A percentile compares a stretch with the other conserved stretches of the same genome.
These are phyloP conservation scores for Curvularia verruculosa DNA, from an alignment of 2,329 filamentous ascomycete genomes.

Conservation along the genomic window DNA sequence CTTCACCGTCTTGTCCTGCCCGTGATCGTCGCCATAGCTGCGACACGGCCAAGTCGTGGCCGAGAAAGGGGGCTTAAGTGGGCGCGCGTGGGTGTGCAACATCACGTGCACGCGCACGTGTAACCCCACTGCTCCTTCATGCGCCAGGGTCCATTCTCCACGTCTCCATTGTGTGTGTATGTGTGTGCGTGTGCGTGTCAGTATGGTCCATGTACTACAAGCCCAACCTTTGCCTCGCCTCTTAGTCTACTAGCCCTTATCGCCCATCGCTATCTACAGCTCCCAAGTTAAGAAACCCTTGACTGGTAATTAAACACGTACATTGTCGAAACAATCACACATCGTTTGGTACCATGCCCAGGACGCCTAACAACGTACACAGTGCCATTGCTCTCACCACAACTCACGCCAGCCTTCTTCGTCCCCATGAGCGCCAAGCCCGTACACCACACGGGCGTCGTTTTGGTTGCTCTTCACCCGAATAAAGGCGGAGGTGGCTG, in stretches of 20 bases:
- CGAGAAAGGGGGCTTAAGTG: constrained; percentile 1
- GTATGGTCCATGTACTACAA: not conserved
- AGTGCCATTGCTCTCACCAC: not conserved
- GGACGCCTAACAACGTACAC: not conserved
- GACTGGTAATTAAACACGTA: not conserved
- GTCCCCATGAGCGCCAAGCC: not conserved
- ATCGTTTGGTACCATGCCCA: not conserved
- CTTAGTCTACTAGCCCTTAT: not conserved
- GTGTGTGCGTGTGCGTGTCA: not conserved
- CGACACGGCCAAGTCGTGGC: not conserved
- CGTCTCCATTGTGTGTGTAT: not conserved
- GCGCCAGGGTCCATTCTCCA: not conserved
- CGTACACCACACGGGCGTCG: not conserved
- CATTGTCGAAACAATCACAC: too few relatives aligned
- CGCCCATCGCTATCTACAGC: not conserved
- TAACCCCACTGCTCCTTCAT: not conserved
- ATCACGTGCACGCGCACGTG: constrained; percentile 3
- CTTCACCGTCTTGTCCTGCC: not conserved
- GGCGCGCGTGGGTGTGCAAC: not conserved
- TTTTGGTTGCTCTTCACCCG: not conserved
- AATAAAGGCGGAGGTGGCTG: not conserved
- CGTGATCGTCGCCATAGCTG: not conserved
- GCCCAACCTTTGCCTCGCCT: not conserved
- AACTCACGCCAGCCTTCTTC: not conserved
- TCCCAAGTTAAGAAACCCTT: not conserved